Evolutionary conservation across 371 early-diverging fungal species (phyloP), one percentile per base, ranked within the genome.

Genomic region (Apophysomyces sp.): DNA sequence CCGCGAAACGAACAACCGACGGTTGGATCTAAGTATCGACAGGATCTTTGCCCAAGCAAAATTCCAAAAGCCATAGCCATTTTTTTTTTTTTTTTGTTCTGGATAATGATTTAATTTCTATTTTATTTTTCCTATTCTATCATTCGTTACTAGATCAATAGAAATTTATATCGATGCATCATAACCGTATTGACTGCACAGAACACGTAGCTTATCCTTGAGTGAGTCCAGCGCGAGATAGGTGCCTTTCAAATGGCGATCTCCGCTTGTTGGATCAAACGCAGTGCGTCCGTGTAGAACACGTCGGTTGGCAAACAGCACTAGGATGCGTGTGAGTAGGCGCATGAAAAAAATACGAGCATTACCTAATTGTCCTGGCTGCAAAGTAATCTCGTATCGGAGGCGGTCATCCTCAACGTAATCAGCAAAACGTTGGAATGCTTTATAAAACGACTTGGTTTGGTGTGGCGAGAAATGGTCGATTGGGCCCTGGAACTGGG

Each of bases 21-120:
- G 92, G 60, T 70, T 86, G 57, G 89, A 89, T 54, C 62, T 93
- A 40, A 81, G 77, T 36, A 87, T 95, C 53, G 92, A 93, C 61
- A 81, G 98, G 53, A 82, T 93, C 18, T 98, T 96, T 85, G 81
- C 89, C 3, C 98, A 98, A 74, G 92, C 91, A 28, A 92, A 88
- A 74, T 93, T 92, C 68, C 66, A 79, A 66, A 88, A 84, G 58
- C 61, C 67, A 36, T 69, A 54, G 54, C n/a, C n/a, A n/a, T n/a
- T n/a, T n/a, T n/a, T 60, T 24, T 34, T 41, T 12, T 13, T 32
- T 52, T n/a, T n/a, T n/a, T n/a, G n/a, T n/a, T n/a, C n/a, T n/a
- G n/a, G n/a, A n/a, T n/a, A n/a, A n/a, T n/a, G n/a, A n/a, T n/a
- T n/a, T n/a, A n/a, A n/a, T n/a, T n/a, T 51, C 53, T 39, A 49